phyloP scores from a whole-genome alignment of 73 alveolate genomes.

The Breviolum minutum region DNA sequence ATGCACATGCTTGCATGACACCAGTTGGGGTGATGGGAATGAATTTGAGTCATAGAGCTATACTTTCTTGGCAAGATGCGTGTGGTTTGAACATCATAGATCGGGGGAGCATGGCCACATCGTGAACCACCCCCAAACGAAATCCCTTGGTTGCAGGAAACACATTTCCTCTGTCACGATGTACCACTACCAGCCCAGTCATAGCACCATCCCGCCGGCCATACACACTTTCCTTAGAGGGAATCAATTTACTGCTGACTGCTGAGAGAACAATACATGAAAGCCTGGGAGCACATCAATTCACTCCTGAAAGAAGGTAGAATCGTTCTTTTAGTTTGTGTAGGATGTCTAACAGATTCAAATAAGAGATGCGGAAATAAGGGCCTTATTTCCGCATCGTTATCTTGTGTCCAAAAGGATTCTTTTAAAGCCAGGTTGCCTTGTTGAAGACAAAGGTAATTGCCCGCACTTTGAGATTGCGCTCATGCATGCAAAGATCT shows the following conservation, averaged over 20 bases:
- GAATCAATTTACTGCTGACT: not conserved
- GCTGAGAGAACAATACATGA: not conserved
- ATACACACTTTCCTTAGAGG: not conserved
- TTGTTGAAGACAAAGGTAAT: not conserved
- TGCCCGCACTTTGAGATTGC: not conserved
- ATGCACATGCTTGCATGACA: no score
- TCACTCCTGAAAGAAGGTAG: no score
- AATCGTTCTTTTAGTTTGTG: no score
- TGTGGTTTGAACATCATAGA: not conserved
- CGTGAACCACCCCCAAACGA: not conserved
- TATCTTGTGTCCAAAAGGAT: no score
- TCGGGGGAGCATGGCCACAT: not conserved
- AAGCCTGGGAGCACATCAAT: no score
- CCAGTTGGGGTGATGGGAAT: no score
- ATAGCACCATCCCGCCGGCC: not conserved
- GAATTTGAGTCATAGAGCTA: no score
- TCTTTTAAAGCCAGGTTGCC: not conserved
- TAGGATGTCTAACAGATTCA: no score
- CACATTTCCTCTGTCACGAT: not conserved
- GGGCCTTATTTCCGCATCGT: no score
- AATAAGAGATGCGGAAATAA: no score
- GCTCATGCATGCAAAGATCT: not conserved
- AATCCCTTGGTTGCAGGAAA: not conserved
- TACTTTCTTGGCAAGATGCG: no score
- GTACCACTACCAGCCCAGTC: not conserved